A percentile compares a stretch with the other conserved stretches of the same genome.
Evolutionary conservation across 805 yeast species (phyloP).

Genomic region (Myxozyma sirexii): DNA sequence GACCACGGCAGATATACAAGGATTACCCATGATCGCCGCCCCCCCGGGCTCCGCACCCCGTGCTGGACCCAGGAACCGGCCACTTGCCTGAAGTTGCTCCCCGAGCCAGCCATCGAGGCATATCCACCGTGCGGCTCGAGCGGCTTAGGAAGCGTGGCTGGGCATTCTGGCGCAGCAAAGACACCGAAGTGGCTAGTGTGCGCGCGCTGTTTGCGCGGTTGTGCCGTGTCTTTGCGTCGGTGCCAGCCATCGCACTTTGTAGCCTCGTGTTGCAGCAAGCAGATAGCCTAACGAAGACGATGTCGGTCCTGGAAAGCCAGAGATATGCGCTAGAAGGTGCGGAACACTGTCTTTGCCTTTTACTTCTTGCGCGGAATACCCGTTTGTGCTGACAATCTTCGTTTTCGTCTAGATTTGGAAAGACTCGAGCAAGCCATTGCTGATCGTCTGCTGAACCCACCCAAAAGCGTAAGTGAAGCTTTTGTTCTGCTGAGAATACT

Average conservation of each 20-base stretch:
- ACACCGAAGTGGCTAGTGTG: neutral
- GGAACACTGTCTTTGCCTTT: neutral
- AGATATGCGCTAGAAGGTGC: constrained; percentile 37
- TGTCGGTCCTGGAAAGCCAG: constrained; percentile 33
- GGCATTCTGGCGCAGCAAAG: constrained; percentile 5
- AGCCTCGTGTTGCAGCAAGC: neutral
- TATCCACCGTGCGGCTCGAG: constrained; percentile 4
- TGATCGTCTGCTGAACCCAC: constrained; percentile 51
- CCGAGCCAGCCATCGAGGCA: constrained; percentile 1
- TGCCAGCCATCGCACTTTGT: neutral
- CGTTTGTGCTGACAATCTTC: neutral
- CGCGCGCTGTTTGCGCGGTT: neutral
- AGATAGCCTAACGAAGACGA: constrained; percentile 3
- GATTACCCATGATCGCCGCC: neutral
- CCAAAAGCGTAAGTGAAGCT: constrained; percentile 22
- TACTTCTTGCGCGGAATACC: neutral
- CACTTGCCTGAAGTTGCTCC: neutral
- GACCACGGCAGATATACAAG: constrained; percentile 3
- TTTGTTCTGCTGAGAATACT: constrained; percentile 30
- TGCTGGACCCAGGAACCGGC: neutral
- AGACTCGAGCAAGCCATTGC: constrained; percentile 67
- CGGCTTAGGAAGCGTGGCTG: constrained; percentile 18
- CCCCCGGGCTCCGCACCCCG: neutral
- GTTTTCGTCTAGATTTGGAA: constrained; percentile 59
- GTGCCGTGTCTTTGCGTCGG: neutral